Evolutionary conservation across 768 basidiomycete genomes (phyloP).

Genomic region (Pleurotus cornucopiae): DNA sequence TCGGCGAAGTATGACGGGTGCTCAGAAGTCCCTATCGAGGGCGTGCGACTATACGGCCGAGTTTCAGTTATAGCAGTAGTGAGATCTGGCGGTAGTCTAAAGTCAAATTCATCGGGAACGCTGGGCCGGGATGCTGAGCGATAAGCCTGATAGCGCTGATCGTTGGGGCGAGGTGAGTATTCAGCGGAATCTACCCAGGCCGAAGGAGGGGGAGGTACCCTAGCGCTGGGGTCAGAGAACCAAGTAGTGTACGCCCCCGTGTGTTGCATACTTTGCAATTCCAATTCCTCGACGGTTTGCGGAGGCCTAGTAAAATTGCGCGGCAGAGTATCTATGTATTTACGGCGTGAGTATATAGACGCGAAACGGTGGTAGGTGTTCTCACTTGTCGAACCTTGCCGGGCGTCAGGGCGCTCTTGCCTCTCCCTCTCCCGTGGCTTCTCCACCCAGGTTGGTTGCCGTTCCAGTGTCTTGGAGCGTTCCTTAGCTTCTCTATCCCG

Average conservation of each 20-base stretch:
- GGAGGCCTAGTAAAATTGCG: not conserved
- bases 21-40: not conserved
- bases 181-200: slow-evolving; percentile 4
- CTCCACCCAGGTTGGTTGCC: not conserved
- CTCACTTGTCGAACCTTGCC: slow-evolving; percentile 16
- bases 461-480: slow-evolving; percentile 8
- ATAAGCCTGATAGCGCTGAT: slow-evolving; percentile 4
- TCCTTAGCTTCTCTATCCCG: slow-evolving; percentile 7
- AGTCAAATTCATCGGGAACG: slow-evolving; percentile 7
- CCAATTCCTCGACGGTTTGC: slow-evolving; percentile 4
- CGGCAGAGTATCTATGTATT: not conserved
- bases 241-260: not conserved
- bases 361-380: not conserved
- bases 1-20: slow-evolving; percentile 1
- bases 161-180: slow-evolving; percentile 2
- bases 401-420: slow-evolving; percentile 14
- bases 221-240: slow-evolving; percentile 4
- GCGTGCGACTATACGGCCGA: not conserved
- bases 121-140: slow-evolving; percentile 1
- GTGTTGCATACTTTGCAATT: slow-evolving; percentile 3
- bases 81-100: slow-evolving; percentile 1
- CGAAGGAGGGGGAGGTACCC: not conserved
- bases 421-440: slow-evolving; percentile 16
- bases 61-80: not conserved
- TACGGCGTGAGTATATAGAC: too few species aligned